Evolutionary conservation across 768 basidiomycete genomes (phyloP).

Genomic region (Lactarius pseudohatsudake): DNA sequence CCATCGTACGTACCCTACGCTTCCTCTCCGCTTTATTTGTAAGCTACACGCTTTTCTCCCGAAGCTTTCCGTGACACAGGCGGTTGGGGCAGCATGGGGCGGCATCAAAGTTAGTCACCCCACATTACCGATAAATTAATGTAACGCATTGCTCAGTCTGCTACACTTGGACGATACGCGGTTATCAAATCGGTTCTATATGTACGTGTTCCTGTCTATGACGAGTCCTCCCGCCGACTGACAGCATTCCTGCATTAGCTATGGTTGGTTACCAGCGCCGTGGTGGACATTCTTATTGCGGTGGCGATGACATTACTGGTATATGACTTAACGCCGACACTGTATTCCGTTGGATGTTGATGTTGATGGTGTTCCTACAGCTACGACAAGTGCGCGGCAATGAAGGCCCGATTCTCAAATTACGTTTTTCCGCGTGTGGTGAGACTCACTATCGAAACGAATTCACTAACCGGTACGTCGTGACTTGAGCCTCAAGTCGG

Average conservation of each 20-base stretch:
- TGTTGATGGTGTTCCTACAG: background rate
- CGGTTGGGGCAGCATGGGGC: conserved; percentile 1
- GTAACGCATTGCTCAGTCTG: conserved; percentile 1
- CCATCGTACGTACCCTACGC: background rate
- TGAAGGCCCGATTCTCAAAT: conserved; percentile 6
- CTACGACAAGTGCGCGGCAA: background rate
- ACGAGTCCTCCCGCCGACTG: background rate
- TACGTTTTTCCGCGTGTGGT: conserved; percentile 30
- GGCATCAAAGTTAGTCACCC: conserved; percentile 5
- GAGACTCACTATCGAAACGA: conserved; percentile 33
- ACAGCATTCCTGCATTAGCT: conserved; percentile 6
- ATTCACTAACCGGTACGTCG: conserved; percentile 25
- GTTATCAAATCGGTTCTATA: conserved; percentile 6
- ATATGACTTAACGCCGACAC: background rate
- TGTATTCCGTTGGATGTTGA: background rate
- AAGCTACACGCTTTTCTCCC: background rate
- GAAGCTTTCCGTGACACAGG: conserved; percentile 6
- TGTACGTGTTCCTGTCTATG: background rate
- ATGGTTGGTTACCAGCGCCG: conserved; percentile 14
- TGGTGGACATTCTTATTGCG: conserved; percentile 21
- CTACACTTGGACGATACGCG: background rate
- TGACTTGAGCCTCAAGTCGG: no score
- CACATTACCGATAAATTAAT: background rate
- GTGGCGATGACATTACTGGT: conserved; percentile 16
- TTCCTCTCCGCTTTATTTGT: background rate